Base-by-base conservation (phyloP, 169 alveolate species). In the Babesia microti region DNA sequence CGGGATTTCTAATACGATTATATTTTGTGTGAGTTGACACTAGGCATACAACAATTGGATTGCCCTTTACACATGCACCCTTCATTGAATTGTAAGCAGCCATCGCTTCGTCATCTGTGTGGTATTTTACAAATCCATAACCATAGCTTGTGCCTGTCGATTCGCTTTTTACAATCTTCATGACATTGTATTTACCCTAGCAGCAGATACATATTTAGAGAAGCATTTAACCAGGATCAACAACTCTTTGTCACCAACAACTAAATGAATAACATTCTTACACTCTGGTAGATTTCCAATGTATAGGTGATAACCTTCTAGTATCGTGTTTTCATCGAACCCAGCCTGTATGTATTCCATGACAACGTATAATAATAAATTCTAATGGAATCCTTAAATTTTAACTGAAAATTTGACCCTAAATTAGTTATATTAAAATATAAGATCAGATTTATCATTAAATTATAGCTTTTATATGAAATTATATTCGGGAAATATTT, bases 181-280 rank as follows among this genome's bases (percentile, higher is more conserved):
- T 23, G 17, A 46, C 35, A 11, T 11, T 30, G n/a, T 30, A 11
- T 30, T 30, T 40, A 65, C 76, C 63, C 55, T 65, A 43, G 60
- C 44, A 28, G 51, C 34, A 7, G 44, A 28, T 19, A 65, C 76
- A 27, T 65, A 48, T 53, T 54, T 34, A 26, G 63, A 44, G 51
- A 65, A 65, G 46, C 76, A 65, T 32, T 65, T 65, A 9, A 63
- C 76, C 6, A 65, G 60, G 6, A 69, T 65, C 5, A 65, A 41
- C 17, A 65, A 57, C 41, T 56, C 56, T 23, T 65, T 69, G 47
- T 65, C 76, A 7, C 76, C 76, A 7, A 65, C 55, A 0, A 69
- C 61, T 51, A 18, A 51, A 51, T n/a, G 1, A 6, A 18, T 2
- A 11, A 39, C 9, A 39, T 39, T 11, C 59, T 41, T 43, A 51